Base-by-base conservation (phyloP, 2,329 filamentous ascomycete genomes). In the Chalara sp. region DNA sequence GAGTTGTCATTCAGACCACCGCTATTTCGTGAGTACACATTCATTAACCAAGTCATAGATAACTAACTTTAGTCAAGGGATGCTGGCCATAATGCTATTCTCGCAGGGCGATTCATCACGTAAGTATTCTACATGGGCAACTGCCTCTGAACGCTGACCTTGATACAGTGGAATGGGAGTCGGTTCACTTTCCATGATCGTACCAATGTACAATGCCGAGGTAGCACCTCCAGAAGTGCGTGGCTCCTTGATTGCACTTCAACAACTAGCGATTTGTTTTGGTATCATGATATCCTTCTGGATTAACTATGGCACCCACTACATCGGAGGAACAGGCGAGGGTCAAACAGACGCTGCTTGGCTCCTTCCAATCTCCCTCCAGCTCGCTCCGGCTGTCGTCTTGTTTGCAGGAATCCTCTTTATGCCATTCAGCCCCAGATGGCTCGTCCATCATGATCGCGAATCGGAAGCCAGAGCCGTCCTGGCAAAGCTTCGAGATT, bases 381-480 rank as follows among this genome's bases (percentile, higher is more conserved):
- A 92, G 60, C 73, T 90, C 4, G 72, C 75, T 0, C 86, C 86
- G 0, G 86, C 84, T 1, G 58, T 83, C 2, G 58, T 89, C 4
- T 76, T 92, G 1, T 79, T 84, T 31, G 59, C 76, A 8, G 86
- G 87, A 37, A 90, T 90, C 77, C 62, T 86, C 8, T 88, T 87
- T 69, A 88, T 91, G 85, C 87, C 87, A 0, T 89, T 86, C 68
- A 86, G 80, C 0, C 87, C 87, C 0, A 76, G 87, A 58, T 90
- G 86, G 86, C 76, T 92, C 1, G 70, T 87, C 6, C 81, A 89
- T 64, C 83, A 87, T 60, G 73, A 71, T 51, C 81, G 85, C 35
- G 85, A 90, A 60, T 75, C 75, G 0, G 86, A 91, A 63, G 84
- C 84, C 0, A 78, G 79, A 12, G 64, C 65, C 7, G 80, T 83